Evolutionary conservation across 73 alveolate species (phyloP).

Genomic region (Paramecium bursaria): DNA sequence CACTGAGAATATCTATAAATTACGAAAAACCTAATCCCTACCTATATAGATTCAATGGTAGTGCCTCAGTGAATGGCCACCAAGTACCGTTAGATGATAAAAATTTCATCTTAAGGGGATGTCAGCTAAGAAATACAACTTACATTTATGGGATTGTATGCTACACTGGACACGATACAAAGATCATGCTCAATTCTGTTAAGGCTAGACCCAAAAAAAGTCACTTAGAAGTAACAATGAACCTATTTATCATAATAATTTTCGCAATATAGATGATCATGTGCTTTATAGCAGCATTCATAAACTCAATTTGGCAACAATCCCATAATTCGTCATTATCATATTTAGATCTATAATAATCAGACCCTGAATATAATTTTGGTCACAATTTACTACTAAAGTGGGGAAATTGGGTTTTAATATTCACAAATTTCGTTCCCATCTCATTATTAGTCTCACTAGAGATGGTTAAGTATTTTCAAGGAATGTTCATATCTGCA

Average conservation of each 20-base stretch:
- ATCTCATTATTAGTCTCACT: slow-evolving; percentile 83
- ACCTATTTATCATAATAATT: slow-evolving; percentile 41
- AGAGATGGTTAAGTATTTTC: slow-evolving; percentile 82
- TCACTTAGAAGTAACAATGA: slow-evolving; percentile 72
- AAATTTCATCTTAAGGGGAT: slow-evolving; percentile 75
- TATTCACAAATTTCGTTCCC: slow-evolving; percentile 84
- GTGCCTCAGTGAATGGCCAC: slow-evolving; percentile 24
- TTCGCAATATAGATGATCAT: slow-evolving; percentile 54
- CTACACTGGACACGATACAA: slow-evolving; percentile 78
- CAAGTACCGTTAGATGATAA: slow-evolving; percentile 39
- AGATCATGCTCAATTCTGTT: slow-evolving; percentile 80
- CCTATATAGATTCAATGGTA: slow-evolving; percentile 59
- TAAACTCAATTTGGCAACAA: slow-evolving; percentile 21
- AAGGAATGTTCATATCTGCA: slow-evolving; percentile 78
- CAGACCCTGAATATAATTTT: slow-evolving; percentile 31
- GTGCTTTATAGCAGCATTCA: slow-evolving; percentile 36
- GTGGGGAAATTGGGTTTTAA: slow-evolving; percentile 73
- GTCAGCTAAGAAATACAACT: slow-evolving; percentile 74
- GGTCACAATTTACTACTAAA: slow-evolving; percentile 15
- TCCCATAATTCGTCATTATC: not conserved
- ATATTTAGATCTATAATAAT: slow-evolving; percentile 1
- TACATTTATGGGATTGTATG: slow-evolving; percentile 75
- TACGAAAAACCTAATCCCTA: slow-evolving; percentile 67
- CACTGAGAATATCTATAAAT: slow-evolving; percentile 51
- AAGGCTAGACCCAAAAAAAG: slow-evolving; percentile 75